Conservation (phyloP, 2,329 filamentous ascomycete species). For the Xylariaceae sp. region DNA sequence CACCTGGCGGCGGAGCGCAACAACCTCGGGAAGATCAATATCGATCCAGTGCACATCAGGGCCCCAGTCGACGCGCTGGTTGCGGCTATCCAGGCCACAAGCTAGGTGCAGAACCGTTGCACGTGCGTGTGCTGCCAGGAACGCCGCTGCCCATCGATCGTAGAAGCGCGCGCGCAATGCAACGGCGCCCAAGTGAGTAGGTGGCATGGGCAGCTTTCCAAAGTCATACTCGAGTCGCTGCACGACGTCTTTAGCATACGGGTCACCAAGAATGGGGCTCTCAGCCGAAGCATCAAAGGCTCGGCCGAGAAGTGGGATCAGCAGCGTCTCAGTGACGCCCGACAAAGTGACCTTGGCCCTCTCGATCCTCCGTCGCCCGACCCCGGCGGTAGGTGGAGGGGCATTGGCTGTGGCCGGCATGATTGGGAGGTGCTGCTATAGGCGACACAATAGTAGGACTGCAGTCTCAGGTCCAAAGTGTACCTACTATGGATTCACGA, state of each 20-base stretch:
- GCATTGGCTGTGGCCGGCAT: no score
- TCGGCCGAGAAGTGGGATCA: no score
- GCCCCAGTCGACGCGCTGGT: slow-evolving; percentile 25
- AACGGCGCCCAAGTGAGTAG: slow-evolving; percentile 11
- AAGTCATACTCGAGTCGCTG: slow-evolving; percentile 26
- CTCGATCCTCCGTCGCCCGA: no score
- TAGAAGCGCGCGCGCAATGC: slow-evolving; percentile 20
- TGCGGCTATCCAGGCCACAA: slow-evolving; percentile 33
- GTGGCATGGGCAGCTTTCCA: slow-evolving; percentile 20
- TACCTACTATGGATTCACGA: no score
- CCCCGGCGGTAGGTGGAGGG: no score
- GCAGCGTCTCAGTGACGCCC: no score
- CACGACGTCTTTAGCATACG: slow-evolving; percentile 17
- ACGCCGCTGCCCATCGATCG: slow-evolving; percentile 28
- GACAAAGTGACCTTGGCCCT: no score
- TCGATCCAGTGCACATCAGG: slow-evolving; percentile 34
- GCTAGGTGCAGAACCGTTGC: slow-evolving; percentile 33
- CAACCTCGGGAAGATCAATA: slow-evolving; percentile 35
- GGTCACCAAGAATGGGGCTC: slow-evolving; percentile 25
- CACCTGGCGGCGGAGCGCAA: slow-evolving; percentile 31
- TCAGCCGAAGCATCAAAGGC: no score
- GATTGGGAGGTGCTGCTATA: no score
- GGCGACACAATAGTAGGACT: no score
- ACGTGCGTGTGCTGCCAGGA: slow-evolving; percentile 24
- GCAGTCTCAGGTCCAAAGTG: no score